A percentile compares a stretch with the other conserved stretches of the same genome.
phyloP scores from a whole-genome alignment of 495 filamentous ascomycete species.

The Daldinia caldariorum region DNA sequence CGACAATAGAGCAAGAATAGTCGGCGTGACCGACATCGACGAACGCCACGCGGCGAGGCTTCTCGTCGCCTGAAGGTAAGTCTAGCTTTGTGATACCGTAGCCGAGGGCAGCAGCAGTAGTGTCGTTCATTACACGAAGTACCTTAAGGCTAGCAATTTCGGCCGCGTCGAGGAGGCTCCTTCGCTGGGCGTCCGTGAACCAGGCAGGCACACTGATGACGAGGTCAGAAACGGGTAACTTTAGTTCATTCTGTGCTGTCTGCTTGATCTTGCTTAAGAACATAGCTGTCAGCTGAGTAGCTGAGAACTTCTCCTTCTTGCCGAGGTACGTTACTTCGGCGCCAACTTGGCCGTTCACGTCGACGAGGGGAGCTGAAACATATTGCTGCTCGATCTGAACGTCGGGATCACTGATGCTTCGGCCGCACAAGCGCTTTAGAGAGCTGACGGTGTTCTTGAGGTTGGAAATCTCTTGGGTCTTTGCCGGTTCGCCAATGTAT shows the following conservation, averaged over 20 bases:
- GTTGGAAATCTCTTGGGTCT: slow-evolving; percentile 99
- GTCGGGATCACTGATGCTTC: slow-evolving; percentile 87
- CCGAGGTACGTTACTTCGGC: slow-evolving; percentile 93
- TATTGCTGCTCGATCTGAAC: slow-evolving; percentile 89
- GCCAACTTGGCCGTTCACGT: slow-evolving; percentile 92
- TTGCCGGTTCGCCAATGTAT: slow-evolving; percentile 92
- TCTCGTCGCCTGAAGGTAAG: slow-evolving; percentile 88
- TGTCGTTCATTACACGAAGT: slow-evolving; percentile 96
- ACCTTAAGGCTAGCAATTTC: slow-evolving; percentile 95
- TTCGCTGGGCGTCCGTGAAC: slow-evolving; percentile 95
- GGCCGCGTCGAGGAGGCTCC: slow-evolving; percentile 87
- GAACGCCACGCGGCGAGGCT: slow-evolving; percentile 90
- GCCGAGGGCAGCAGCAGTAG: slow-evolving; percentile 93
- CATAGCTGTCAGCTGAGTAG: slow-evolving; percentile 92
- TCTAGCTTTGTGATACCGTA: slow-evolving; percentile 98
- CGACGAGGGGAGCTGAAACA: slow-evolving; percentile 86
- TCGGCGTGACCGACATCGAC: slow-evolving; percentile 97
- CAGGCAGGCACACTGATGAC: slow-evolving; percentile 94
- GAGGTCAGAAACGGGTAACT: slow-evolving; percentile 91
- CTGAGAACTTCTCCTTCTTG: slow-evolving; percentile 92
- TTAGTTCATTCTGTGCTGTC: slow-evolving; percentile 86
- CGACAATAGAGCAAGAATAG: slow-evolving; percentile 92
- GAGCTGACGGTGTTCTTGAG: slow-evolving; percentile 97
- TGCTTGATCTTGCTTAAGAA: slow-evolving; percentile 93
- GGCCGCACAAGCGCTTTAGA: slow-evolving; percentile 90